phyloP scores from a whole-genome alignment of 2,329 filamentous ascomycete species.

The Talaromyces rugulosus region DNA sequence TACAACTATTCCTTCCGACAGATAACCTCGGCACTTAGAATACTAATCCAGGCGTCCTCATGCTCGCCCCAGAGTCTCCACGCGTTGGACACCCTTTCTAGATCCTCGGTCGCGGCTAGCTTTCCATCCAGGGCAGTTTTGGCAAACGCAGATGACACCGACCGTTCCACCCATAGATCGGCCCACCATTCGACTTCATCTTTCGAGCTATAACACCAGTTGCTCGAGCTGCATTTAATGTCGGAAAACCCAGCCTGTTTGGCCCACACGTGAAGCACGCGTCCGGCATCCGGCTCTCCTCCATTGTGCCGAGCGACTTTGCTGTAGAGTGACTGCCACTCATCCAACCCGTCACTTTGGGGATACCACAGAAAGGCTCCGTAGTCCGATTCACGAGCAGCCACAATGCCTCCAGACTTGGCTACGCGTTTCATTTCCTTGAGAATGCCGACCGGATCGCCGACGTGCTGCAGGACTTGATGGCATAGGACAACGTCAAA shows the following conservation, averaged over 20 bases:
- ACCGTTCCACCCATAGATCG: constrained; percentile 9
- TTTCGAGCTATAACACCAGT: constrained; percentile 12
- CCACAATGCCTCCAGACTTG: constrained; percentile 52
- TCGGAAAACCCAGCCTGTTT: constrained; percentile 21
- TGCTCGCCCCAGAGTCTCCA: constrained; percentile 10
- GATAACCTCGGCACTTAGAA: constrained; percentile 10
- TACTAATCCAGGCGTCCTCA: constrained; percentile 10
- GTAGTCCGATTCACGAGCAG: constrained; percentile 37
- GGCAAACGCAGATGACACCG: constrained; percentile 4
- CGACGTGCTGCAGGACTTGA: constrained; percentile 56
- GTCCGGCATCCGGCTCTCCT: constrained; percentile 18
- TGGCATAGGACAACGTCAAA: constrained; percentile 60
- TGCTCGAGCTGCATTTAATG: constrained; percentile 16
- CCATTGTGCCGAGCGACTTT: constrained; percentile 16
- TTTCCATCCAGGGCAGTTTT: constrained; percentile 9
- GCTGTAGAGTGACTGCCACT: constrained; percentile 21
- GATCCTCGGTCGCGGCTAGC: constrained; percentile 5
- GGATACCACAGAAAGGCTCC: constrained; percentile 31
- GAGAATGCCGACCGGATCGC: constrained; percentile 48
- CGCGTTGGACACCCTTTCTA: constrained; percentile 1
- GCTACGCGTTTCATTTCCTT: constrained; percentile 53
- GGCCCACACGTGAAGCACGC: constrained; percentile 22
- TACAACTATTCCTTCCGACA: constrained; percentile 5
- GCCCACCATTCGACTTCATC: constrained; percentile 13
- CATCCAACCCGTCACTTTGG: constrained; percentile 20